Base-by-base conservation (phyloP, 768 basidiomycete species). In the Amylocystis lapponica region DNA sequence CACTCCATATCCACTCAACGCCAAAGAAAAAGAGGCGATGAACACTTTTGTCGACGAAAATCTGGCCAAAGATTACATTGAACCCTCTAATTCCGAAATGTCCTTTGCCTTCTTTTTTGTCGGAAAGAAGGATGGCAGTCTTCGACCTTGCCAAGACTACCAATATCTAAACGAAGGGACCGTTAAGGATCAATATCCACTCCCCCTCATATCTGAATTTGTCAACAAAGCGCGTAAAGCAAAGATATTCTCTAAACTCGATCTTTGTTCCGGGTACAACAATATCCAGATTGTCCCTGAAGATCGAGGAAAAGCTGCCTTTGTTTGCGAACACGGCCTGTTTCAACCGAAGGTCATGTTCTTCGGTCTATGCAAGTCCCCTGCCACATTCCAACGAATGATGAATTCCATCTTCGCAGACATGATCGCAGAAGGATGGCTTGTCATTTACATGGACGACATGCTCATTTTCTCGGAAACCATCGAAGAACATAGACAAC, bases 261-360 rank as follows among this genome's bases (percentile, higher is more conserved):
- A 67, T 30, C 21, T 52, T 14, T 27, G 38, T 2, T 41, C 48
- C 30, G 64, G 56, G 3, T 69, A 63, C 45, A 60, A 67, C 39
- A 63, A 61, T 17, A 35, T 68, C 5, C 49, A 57, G 3, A 65
- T 75, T 36, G 60, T 59, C 11, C 57, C 66, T 32, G 71, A 70
- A 3, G 62, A 74, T 44, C 56, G 72, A 51, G 64, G 57, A 60
- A 75, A 70, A 47, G 69, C 62, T 2, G 66, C 61, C 13, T n/a
- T n/a, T n/a, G n/a, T n/a, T n/a, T n/a, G n/a, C n/a, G n/a, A 57
- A 38, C 64, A 61, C 43, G 65, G 69, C 14, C 55, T 51, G 13
- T 70, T 55, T 46, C 60, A 68, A 45, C 59, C 45, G 26, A 36
- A 45, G 1, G 63, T 68, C 23, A 66, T 68, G 62, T 61, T 60